Evolutionary conservation across 345 rosid species (phyloP), one percentile per base, ranked within the genome.

Genomic region (Murraya paniculata): DNA sequence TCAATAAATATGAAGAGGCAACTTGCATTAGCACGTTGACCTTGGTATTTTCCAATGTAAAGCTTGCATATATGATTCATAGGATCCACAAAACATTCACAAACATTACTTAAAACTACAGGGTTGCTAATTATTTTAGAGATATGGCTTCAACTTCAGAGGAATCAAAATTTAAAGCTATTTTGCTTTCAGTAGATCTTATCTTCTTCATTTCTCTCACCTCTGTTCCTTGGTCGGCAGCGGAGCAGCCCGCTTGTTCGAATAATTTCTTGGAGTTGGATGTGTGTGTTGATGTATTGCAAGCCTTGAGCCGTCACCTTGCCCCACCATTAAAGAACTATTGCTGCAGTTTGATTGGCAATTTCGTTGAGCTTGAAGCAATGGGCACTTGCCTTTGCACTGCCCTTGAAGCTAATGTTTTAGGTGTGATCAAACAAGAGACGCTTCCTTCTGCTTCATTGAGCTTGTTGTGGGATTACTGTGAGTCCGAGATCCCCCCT

Each of bases 261-360:
- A 45, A 35, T 19, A 65, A 65, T 33, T 65, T 65, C 5, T 10
- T 65, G 24, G 45, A 65, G 69, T 19, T 65, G 45, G 25, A 30
- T 65, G 45, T 21, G 35, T 65, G 69, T 5, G 45, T 35, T 22
- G 69, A 33, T 7, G 69, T 65, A 35, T 65, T 65, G 25, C 3
- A 24, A 24, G 69, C 69, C 4, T 65, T 65, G 27, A 65, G 69
- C 69, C 41, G 14, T 33, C 45, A 36, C 9, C 45, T 7, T 7
- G 22, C 25, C 2, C 68, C 68, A 1, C 45, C 45, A 1, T 65
- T 25, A 35, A 65, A 21, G 45, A 19, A 65, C n/a, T 65, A 65
- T 21, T 65, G 69, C n/a, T 65, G 69, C 45, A 65, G 69, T 65
- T n/a, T 65, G n/a, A 9, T 65, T 33, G 69, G 45, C 16, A 65